These are phyloP conservation scores for Graphilbum sp. DNA, from an alignment of 2,329 filamentous ascomycete species.

Conservation along the genomic window DNA sequence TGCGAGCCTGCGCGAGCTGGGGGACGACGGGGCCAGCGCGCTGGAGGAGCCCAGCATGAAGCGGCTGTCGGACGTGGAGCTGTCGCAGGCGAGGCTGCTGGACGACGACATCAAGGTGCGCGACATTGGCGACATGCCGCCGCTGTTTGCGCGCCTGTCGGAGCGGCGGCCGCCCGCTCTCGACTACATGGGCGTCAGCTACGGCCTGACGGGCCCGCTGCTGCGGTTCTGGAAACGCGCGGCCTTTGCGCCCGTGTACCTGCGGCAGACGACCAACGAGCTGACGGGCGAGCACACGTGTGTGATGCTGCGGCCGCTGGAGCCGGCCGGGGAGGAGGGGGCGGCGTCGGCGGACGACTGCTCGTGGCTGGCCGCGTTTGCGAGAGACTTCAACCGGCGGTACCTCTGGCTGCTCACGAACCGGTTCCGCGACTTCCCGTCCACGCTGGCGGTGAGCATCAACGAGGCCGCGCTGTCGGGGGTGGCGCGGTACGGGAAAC, in stretches of 20 bases:
- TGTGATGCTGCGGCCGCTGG: conserved; percentile 80
- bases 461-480: conserved; percentile 53
- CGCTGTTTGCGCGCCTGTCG: conserved; percentile 74
- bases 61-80: conserved; percentile 66
- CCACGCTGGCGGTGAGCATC: conserved; percentile 66
- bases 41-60: conserved; percentile 48
- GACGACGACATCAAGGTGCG: conserved; percentile 81
- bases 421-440: conserved; percentile 72
- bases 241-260: conserved; percentile 74
- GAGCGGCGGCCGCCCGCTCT: conserved; percentile 66
- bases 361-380: conserved; percentile 79
- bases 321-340: too few species aligned
- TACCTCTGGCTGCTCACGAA: conserved; percentile 83
- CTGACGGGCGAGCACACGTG: conserved; percentile 95
- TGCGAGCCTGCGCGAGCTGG: conserved; percentile 61
- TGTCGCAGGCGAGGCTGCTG: conserved; percentile 51
- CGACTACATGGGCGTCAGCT: conserved; percentile 92
- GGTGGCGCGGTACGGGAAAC: conserved; percentile 27
- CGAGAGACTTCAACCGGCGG: conserved; percentile 85
- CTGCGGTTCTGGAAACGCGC: conserved; percentile 96
- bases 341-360: conserved; percentile 53
- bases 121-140: conserved; percentile 82
- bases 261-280: conserved; percentile 88
- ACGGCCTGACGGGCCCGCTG: conserved; percentile 70
- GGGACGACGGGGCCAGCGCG: conserved; percentile 15